phyloP scores from a whole-genome alignment of 2,329 filamentous ascomycete genomes.

The Cladorrhinum sp. region DNA sequence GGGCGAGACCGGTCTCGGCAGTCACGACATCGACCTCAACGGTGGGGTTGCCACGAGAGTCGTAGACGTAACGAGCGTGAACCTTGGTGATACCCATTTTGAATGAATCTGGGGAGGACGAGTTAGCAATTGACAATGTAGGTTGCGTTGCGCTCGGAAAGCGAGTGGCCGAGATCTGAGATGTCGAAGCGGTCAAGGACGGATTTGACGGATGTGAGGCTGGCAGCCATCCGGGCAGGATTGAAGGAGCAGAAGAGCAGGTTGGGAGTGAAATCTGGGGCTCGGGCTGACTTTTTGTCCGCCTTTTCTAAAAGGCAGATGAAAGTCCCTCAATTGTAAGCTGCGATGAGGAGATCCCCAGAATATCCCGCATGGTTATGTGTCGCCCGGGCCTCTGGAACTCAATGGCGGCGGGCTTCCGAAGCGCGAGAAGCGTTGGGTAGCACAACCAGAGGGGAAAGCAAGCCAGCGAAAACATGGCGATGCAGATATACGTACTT shows the following conservation, averaged over 20 bases:
- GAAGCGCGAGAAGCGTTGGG: neutral
- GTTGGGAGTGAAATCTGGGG: neutral
- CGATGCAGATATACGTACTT: constrained; percentile 15
- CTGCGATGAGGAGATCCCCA: neutral
- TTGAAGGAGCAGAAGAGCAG: neutral
- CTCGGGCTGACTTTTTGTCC: constrained; percentile 1
- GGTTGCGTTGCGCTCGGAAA: neutral
- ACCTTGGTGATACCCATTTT: constrained; percentile 90
- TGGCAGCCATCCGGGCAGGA: neutral
- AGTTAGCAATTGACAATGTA: constrained; percentile 8
- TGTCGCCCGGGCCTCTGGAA: constrained; percentile 7
- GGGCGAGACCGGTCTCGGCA: constrained; percentile 84
- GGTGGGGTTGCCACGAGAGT: constrained; percentile 97
- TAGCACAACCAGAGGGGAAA: constrained; percentile 5
- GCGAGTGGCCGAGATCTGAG: constrained; percentile 6
- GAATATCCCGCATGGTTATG: constrained; percentile 21
- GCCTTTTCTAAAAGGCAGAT: neutral
- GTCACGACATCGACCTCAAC: constrained; percentile 98
- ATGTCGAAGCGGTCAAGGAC: neutral
- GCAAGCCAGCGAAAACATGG: neutral
- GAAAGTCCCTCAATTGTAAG: constrained; percentile 25
- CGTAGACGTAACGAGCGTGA: constrained; percentile 93
- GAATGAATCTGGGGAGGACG: constrained; percentile 24
- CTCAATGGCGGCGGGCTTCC: constrained; percentile 7
- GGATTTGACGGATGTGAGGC: neutral